These are phyloP conservation scores for Kalaharituber pfeilii DNA, from an alignment of 2,329 filamentous ascomycete genomes.

Conservation along the genomic window DNA sequence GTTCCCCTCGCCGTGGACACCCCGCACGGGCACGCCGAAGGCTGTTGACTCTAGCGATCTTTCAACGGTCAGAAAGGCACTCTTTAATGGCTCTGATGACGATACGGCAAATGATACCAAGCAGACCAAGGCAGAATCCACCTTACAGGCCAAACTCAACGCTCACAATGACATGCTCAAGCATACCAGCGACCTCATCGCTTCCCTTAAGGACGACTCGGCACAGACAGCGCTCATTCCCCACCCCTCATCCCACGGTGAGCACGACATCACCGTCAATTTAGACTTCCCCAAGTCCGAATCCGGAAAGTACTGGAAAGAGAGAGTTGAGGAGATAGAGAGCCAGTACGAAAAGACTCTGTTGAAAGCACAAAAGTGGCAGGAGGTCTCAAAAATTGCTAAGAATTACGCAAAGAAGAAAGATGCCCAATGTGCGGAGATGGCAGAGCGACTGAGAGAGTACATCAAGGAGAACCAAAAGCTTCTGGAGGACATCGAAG, in stretches of 20 bases:
- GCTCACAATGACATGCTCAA: neutral
- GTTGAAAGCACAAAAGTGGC: constrained; percentile 19
- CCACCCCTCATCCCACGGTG: neutral
- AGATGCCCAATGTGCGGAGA: constrained; percentile 19
- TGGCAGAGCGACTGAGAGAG: constrained; percentile 19
- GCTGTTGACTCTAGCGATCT: neutral
- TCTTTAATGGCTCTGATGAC: neutral
- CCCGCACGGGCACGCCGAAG: constrained; percentile 24
- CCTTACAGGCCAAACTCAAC: neutral
- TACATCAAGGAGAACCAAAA: constrained; percentile 17
- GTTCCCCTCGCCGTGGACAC: constrained; percentile 36
- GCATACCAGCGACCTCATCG: neutral
- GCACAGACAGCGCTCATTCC: neutral
- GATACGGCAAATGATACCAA: neutral
- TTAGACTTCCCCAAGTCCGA: constrained; percentile 19
- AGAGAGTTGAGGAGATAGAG: constrained; percentile 21
- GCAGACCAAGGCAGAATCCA: neutral
- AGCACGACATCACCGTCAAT: constrained; percentile 17
- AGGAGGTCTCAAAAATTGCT: constrained; percentile 18
- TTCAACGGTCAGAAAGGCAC: neutral
- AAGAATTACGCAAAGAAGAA: constrained; percentile 22
- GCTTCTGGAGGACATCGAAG: constrained; percentile 15
- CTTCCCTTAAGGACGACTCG: neutral
- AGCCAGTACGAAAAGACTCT: constrained; percentile 14
- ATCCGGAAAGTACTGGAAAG: constrained; percentile 23